Conservation (phyloP, 2,329 filamentous ascomycete species). For the Cylindrodendrum hubeiense region DNA sequence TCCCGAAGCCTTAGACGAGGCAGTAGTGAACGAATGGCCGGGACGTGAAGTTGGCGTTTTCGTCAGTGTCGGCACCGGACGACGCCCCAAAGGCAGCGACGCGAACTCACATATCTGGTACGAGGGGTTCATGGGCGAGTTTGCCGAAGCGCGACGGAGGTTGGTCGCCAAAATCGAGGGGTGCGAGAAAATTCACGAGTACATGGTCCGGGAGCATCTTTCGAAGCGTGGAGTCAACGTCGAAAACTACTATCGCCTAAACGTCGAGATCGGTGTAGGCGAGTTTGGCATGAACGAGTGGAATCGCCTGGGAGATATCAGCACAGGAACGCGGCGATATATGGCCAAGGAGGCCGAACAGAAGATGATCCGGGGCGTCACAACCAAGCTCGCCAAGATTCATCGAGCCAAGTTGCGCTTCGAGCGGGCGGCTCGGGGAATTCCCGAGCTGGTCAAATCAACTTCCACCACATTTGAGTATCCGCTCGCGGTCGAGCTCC, state of each 20-base stretch:
- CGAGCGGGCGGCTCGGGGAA: conserved; percentile 60
- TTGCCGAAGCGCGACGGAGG: conserved; percentile 87
- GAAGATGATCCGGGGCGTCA: conserved; percentile 79
- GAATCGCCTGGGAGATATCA: conserved; percentile 94
- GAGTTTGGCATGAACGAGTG: conserved; percentile 99
- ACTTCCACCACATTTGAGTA: conserved; percentile 55
- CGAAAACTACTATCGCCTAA: conserved; percentile 96
- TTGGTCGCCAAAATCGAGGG: conserved; percentile 95
- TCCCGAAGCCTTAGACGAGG: conserved; percentile 88
- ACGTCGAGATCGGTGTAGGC: conserved; percentile 94
- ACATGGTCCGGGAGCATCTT: conserved; percentile 85
- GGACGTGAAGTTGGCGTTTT: conserved; percentile 93
- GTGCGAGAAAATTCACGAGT: conserved; percentile 90
- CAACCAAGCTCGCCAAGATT: conserved; percentile 86
- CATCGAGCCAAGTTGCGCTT: conserved; percentile 79
- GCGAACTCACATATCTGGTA: conserved; percentile 87
- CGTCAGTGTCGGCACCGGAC: conserved; percentile 93
- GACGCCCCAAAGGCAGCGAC: conserved; percentile 75
- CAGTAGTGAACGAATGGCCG: conserved; percentile 93
- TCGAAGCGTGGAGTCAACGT: conserved; percentile 82
- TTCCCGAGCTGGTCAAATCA: conserved; percentile 59
- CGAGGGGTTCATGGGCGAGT: conserved; percentile 92
- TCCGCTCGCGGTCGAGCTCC: conserved; percentile 69
- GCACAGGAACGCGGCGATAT: conserved; percentile 89
- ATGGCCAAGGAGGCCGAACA: conserved; percentile 80